Evolutionary conservation across 75 land plant species (phyloP), one percentile per base, ranked within the genome.

Genomic region (Gnetum montanum): DNA sequence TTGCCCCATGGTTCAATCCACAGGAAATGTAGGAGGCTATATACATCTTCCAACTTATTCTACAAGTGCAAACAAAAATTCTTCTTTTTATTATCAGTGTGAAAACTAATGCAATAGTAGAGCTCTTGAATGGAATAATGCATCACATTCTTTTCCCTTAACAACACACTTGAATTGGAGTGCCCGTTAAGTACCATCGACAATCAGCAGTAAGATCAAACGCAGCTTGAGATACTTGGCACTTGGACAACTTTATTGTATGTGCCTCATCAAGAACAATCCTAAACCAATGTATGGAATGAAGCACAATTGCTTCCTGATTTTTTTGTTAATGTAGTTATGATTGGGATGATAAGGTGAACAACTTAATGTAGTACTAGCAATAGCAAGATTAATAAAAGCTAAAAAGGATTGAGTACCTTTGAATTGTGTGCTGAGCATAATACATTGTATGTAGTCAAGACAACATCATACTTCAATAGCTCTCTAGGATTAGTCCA

Each of bases 261-360:
- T 90, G 96, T 18, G 96, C 96, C 68, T 90, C 96, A 68, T 90
- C 96, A 15, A 90, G 64, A n/a, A 90, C 96, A 25, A 90, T 75
- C 54, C 93, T 69, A 38, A 54, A 74, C 96, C 93, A 90, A 18
- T 83, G 73, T 30, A 90, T 69, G 31, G 46, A 61, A 61, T 87
- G 80, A 57, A 79, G 76, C 61, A 82, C 74, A 36, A 88, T 76
- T 27, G 70, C 60, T 18, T 62, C 69, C 49, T 65, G 46, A 31
- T 29, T 8, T 31, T 49, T 53, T 72, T 73, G 64, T 12, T 61
- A n/a, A 37, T 22, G 27, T 51, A 27, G 37, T 8, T 20, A 53
- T 19, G 34, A 33, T 3, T 19, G 22, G 55, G 36, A 4, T 18
- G 34, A 30, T 49, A 33, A 15, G 11, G 3, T 30, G 11, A 33